phyloP scores from a whole-genome alignment of 176 grass and related monocot species.

The Chrysopogon serrulatus region DNA sequence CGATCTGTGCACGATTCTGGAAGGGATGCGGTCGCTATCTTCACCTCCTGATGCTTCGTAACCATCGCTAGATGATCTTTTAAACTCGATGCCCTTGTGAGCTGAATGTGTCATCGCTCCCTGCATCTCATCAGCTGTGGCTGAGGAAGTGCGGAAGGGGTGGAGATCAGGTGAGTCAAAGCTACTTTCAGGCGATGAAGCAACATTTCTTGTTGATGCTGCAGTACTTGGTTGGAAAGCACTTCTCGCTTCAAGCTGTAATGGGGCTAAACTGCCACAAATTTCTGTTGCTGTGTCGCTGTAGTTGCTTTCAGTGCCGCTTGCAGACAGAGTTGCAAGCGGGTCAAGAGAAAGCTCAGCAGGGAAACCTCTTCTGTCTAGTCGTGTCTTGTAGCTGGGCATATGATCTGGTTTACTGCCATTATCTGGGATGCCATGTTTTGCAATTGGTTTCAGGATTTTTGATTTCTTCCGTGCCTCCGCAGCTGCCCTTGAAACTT shows the following conservation, averaged over 20 bases:
- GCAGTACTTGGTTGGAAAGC: slow-evolving; percentile 59
- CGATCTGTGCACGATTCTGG: slow-evolving; percentile 84
- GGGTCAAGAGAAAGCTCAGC: slow-evolving; percentile 67
- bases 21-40: slow-evolving; percentile 85
- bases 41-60: slow-evolving; percentile 96
- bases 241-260: slow-evolving; percentile 86
- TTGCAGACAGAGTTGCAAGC: slow-evolving; percentile 68
- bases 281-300: slow-evolving; percentile 46
- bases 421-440: slow-evolving; percentile 30
- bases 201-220: slow-evolving; percentile 39
- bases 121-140: slow-evolving; percentile 60
- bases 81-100: slow-evolving; percentile 51
- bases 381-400: slow-evolving; percentile 29
- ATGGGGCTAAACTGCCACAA: slow-evolving; percentile 56
- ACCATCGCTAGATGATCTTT: slow-evolving; percentile 76
- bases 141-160: slow-evolving; percentile 69
- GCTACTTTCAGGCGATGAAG: slow-evolving; percentile 85
- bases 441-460: slow-evolving; percentile 63
- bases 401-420: slow-evolving; percentile 24
- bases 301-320: slow-evolving; percentile 49
- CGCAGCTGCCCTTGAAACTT: slow-evolving; percentile 90
- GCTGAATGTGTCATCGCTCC: background rate
- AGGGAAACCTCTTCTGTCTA: slow-evolving; percentile 39
- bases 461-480: slow-evolving; percentile 87
- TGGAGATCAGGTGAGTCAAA: slow-evolving; percentile 88